Percentiles rank a stretch among this genome's conserved stretches.
Evolutionary conservation across 352 stramenopile species (phyloP).

Genomic region (Aphanomyces euteiches): DNA sequence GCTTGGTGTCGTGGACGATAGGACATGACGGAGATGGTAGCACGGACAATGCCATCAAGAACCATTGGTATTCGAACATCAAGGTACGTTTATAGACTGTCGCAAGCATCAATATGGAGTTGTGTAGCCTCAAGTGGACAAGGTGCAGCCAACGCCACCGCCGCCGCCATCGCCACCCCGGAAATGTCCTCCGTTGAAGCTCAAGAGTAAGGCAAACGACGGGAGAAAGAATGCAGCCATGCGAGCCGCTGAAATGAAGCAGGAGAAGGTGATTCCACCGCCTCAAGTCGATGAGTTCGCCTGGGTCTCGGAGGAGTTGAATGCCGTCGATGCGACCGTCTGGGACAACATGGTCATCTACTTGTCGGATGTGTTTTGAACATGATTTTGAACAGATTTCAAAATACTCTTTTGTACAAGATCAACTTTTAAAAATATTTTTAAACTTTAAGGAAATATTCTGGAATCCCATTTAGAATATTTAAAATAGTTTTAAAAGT

Average conservation of each 20-base stretch:
- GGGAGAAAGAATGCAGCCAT: not conserved
- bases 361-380: slow-evolving; percentile 8
- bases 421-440: too few species aligned
- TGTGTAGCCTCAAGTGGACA: not conserved
- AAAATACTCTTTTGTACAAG: too few species aligned
- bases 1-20: not conserved
- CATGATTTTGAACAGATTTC: too few species aligned
- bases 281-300: slow-evolving; percentile 2
- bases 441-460: too few species aligned
- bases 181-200: not conserved
- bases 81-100: slow-evolving; percentile 26
- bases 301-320: slow-evolving; percentile 11
- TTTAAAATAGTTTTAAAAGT: too few species aligned
- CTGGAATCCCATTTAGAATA: too few species aligned
- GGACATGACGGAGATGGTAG: slow-evolving; percentile 30
- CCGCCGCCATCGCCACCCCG: not conserved
- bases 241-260: not conserved
- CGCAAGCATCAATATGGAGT: too few species aligned
- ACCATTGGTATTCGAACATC: slow-evolving; percentile 90
- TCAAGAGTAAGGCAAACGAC: not conserved
- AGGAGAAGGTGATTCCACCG: not conserved
- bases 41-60: slow-evolving; percentile 97
- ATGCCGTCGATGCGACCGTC: not conserved
- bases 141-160: not conserved
- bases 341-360: slow-evolving; percentile 18